Percentiles rank a stretch among this genome's conserved stretches.
Conservation (phyloP, 768 basidiomycete genomes). For the Serendipita sp. region DNA sequence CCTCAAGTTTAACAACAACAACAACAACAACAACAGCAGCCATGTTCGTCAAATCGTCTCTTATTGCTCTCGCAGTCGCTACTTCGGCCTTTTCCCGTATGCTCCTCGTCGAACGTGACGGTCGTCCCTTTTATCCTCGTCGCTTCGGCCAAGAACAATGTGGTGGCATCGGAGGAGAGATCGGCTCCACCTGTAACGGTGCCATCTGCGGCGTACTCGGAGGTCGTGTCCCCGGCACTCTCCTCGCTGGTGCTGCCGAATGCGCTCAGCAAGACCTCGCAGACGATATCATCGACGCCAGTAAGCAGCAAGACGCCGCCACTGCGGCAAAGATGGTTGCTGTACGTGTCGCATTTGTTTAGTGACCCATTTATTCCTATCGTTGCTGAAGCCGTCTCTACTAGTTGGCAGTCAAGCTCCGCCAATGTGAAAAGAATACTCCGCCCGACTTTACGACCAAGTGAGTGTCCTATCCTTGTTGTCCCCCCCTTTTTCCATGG, state of each 20-base stretch:
- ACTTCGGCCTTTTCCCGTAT: slow-evolving; percentile 22
- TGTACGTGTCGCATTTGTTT: background rate
- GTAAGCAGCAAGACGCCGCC: background rate
- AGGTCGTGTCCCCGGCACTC: slow-evolving; percentile 33
- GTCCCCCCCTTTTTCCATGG: background rate
- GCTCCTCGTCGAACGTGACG: slow-evolving; percentile 33
- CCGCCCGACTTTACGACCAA: slow-evolving; percentile 27
- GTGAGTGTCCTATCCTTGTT: background rate
- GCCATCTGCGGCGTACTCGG: slow-evolving; percentile 33
- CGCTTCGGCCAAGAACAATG: slow-evolving; percentile 39
- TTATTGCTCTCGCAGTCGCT: slow-evolving; percentile 14
- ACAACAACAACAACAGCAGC: background rate
- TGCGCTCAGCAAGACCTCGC: slow-evolving; percentile 44
- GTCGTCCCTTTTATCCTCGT: slow-evolving; percentile 32
- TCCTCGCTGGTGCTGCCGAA: slow-evolving; percentile 35
- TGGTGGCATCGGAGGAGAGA: slow-evolving; percentile 25
- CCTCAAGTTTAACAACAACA: background rate
- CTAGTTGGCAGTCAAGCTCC: slow-evolving; percentile 34
- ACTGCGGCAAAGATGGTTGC: slow-evolving; percentile 34
- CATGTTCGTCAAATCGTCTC: slow-evolving; percentile 11
- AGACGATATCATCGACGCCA: slow-evolving; percentile 37
- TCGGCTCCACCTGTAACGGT: slow-evolving; percentile 31
- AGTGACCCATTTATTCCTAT: no score
- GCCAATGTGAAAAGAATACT: slow-evolving; percentile 43
- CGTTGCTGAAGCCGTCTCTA: slow-evolving; percentile 33